Conservation (phyloP, 2,329 filamentous ascomycete species). For the Tolypocladium capitatum region DNA sequence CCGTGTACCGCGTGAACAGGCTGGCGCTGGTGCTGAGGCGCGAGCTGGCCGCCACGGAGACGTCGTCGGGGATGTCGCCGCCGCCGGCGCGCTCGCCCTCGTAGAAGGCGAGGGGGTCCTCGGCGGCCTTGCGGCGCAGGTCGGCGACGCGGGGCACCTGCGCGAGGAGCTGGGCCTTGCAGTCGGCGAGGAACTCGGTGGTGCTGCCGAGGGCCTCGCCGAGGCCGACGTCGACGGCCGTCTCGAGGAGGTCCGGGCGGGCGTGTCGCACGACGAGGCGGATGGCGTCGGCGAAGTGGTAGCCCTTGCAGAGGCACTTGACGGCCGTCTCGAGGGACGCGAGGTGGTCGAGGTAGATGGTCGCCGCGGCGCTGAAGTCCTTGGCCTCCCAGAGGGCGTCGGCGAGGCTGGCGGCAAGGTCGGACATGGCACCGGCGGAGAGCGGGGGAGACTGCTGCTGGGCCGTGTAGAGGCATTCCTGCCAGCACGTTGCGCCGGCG, state of each 20-base stretch:
- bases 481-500: slow-evolving; percentile 68
- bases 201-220: slow-evolving; percentile 68
- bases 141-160: slow-evolving; percentile 80
- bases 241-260: slow-evolving; percentile 47
- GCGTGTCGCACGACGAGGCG: slow-evolving; percentile 54
- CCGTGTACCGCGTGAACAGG: slow-evolving; percentile 86
- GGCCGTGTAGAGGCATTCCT: slow-evolving; percentile 74
- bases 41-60: slow-evolving; percentile 75
- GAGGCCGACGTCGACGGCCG: slow-evolving; percentile 64
- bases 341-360: slow-evolving; percentile 72
- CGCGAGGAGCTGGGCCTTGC: slow-evolving; percentile 68
- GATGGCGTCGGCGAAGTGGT: slow-evolving; percentile 79
- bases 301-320: slow-evolving; percentile 72
- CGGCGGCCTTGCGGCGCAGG: slow-evolving; percentile 64
- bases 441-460: slow-evolving; percentile 51
- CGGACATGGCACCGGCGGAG: slow-evolving; percentile 42
- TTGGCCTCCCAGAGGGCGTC: slow-evolving; percentile 73
- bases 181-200: slow-evolving; percentile 88
- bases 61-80: slow-evolving; percentile 73
- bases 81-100: slow-evolving; percentile 57
- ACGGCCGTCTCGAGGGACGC: slow-evolving; percentile 56
- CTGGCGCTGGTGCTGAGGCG: slow-evolving; percentile 71
- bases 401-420: slow-evolving; percentile 61
- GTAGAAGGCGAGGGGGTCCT: slow-evolving; percentile 81
- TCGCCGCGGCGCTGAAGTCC: slow-evolving; percentile 68